phyloP scores from a whole-genome alignment of 1,284 basidiomycete genomes.

The Violaceomyces palustris region DNA sequence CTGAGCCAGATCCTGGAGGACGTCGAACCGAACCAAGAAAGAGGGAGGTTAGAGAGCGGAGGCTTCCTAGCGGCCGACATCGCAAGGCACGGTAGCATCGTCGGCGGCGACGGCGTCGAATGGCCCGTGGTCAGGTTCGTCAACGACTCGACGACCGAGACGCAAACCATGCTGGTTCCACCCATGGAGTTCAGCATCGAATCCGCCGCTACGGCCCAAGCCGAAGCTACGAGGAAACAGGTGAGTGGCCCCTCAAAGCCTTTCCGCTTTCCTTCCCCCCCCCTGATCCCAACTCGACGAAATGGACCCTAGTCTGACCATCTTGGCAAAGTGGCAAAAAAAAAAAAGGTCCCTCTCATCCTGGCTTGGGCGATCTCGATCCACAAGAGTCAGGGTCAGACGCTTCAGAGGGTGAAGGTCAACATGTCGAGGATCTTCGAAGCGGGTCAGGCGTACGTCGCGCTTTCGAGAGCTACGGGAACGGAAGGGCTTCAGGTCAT shows the following conservation, averaged over 20 bases:
- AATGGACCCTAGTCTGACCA: no score
- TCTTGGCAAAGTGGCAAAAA: no score
- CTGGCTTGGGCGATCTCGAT: constrained; percentile 2
- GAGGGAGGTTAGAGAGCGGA: no score
- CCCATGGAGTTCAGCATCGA: constrained; percentile 1
- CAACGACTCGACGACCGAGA: background rate
- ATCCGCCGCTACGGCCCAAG: background rate
- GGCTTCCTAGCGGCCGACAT: no score
- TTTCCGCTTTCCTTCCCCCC: background rate
- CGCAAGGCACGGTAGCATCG: no score
- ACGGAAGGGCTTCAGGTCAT: constrained; percentile 81
- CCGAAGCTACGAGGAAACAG: constrained; percentile 2
- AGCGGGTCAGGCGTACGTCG: constrained; percentile 74
- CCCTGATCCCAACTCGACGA: no score
- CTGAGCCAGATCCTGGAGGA: no score
- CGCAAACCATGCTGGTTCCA: background rate
- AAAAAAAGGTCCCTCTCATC: no score
- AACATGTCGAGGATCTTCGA: constrained; percentile 6
- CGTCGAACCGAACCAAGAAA: no score
- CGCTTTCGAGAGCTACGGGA: constrained; percentile 83
- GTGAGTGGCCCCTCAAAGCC: constrained; percentile 1
- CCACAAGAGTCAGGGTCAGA: constrained; percentile 10
- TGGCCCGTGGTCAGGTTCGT: constrained; percentile 2
- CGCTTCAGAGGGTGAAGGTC: constrained; percentile 2
- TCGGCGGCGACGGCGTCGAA: background rate